Conservation (phyloP, 352 stramenopile species). For the Phytophthora megakarya region DNA sequence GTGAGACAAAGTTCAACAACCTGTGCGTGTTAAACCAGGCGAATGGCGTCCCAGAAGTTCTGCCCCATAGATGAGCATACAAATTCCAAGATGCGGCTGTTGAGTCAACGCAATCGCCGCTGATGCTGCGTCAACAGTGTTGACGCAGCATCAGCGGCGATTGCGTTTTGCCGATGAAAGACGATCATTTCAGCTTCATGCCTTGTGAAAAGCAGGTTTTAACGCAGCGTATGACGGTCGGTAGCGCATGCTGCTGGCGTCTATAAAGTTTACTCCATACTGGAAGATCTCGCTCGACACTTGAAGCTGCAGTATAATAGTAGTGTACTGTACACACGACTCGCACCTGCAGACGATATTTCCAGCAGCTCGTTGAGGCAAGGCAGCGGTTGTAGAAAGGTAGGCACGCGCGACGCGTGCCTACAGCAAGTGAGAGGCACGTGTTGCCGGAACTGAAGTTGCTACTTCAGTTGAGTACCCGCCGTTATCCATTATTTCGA, state of each 20-base stretch:
- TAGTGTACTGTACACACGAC: constrained; percentile 18
- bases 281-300: constrained; percentile 3
- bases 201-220: no score
- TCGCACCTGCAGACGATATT: constrained; percentile 14
- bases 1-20: constrained; percentile 13
- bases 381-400: constrained; percentile 6
- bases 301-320: constrained; percentile 3
- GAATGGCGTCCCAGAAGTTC: not conserved
- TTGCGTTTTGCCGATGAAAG: constrained; percentile 7
- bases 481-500: constrained; percentile 29
- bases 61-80: constrained; percentile 15
- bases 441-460: not conserved
- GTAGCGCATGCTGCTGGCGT: not conserved
- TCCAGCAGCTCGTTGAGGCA: constrained; percentile 18
- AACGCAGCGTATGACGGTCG: not conserved
- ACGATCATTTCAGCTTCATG: constrained; percentile 17
- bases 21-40: constrained; percentile 24
- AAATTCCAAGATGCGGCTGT: constrained; percentile 26
- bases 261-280: not conserved
- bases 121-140: not conserved
- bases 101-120: no score
- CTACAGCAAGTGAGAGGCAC: constrained; percentile 17
- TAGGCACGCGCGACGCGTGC: constrained; percentile 27
- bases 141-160: not conserved
- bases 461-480: constrained; percentile 9